Evolutionary conservation across 2,329 filamentous ascomycete genomes (phyloP).

Genomic region (Pochonia chlamydosporia): DNA sequence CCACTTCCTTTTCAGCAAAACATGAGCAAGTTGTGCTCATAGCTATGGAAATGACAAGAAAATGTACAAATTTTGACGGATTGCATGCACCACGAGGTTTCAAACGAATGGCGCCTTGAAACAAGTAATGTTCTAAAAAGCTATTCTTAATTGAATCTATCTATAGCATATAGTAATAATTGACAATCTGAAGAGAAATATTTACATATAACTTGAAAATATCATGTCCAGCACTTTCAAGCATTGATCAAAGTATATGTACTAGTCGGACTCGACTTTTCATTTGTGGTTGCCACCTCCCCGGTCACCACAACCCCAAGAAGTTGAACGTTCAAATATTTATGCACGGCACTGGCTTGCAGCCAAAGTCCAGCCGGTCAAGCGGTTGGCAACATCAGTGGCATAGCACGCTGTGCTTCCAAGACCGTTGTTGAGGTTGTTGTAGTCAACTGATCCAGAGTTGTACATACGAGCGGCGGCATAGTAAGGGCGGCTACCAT

Average conservation of each 20-base stretch:
- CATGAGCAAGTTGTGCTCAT: too few relatives aligned
- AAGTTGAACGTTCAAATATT: too few relatives aligned
- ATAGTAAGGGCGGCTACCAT: slow-evolving; percentile 26
- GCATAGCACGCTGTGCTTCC: slow-evolving; percentile 44
- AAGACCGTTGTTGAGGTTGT: slow-evolving; percentile 30
- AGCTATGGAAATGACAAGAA: too few relatives aligned
- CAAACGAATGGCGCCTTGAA: too few relatives aligned
- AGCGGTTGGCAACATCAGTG: slow-evolving; percentile 37
- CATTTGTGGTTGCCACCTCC: too few relatives aligned
- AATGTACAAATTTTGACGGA: too few relatives aligned
- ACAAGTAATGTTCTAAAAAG: too few relatives aligned
- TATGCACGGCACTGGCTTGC: not conserved
- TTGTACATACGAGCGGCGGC: slow-evolving; percentile 44
- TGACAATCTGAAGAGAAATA: not conserved
- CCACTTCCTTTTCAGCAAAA: too few relatives aligned
- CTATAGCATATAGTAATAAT: not conserved
- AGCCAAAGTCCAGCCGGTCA: not conserved
- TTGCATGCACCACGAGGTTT: too few relatives aligned
- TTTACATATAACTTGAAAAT: not conserved
- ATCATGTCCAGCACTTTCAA: not conserved
- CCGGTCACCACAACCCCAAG: too few relatives aligned
- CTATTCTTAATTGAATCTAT: too few relatives aligned
- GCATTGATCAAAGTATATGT: not conserved
- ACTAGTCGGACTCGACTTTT: not conserved
- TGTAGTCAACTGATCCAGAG: slow-evolving; percentile 31